Conservation (phyloP, 192 early-diverging fungal species). For the Ambispora gerdemannii region DNA sequence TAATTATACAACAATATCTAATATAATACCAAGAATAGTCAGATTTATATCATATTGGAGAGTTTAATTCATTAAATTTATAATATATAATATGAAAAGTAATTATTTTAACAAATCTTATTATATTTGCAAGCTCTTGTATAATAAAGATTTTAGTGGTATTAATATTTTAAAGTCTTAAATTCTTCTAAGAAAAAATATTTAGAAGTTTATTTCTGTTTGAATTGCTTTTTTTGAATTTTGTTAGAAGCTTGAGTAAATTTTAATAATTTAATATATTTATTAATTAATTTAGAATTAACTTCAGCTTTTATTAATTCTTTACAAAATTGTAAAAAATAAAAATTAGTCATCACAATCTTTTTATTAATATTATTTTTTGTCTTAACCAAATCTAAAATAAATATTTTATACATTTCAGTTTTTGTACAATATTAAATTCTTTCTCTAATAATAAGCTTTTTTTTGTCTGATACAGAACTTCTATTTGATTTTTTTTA, state of each 20-base stretch:
- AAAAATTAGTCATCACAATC: conserved; percentile 1
- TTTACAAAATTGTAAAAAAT: conserved; percentile 8
- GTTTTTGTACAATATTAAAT: conserved; percentile 1
- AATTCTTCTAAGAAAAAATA: background rate
- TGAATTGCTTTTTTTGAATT: too few relatives aligned
- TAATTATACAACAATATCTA: too few relatives aligned
- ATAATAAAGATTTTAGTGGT: background rate
- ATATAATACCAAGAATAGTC: background rate
- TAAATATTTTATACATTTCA: conserved; percentile 14
- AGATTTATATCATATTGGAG: background rate
- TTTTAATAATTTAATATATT: background rate
- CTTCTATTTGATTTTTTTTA: background rate
- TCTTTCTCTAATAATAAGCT: background rate
- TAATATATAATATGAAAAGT: conserved; percentile 4
- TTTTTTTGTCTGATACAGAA: background rate
- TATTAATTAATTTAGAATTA: conserved; percentile 1
- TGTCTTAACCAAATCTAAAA: background rate
- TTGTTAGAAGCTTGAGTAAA: conserved; percentile 22
- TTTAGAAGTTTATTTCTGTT: background rate
- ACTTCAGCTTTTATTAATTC: conserved; percentile 1
- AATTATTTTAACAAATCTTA: background rate
- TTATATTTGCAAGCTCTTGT: conserved; percentile 9
- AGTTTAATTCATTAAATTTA: background rate
- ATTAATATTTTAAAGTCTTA: conserved; percentile 14
- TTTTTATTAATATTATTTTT: conserved; percentile 1